Conservation (phyloP, 139 green algal genomes). For the Yamagishiella unicocca region DNA sequence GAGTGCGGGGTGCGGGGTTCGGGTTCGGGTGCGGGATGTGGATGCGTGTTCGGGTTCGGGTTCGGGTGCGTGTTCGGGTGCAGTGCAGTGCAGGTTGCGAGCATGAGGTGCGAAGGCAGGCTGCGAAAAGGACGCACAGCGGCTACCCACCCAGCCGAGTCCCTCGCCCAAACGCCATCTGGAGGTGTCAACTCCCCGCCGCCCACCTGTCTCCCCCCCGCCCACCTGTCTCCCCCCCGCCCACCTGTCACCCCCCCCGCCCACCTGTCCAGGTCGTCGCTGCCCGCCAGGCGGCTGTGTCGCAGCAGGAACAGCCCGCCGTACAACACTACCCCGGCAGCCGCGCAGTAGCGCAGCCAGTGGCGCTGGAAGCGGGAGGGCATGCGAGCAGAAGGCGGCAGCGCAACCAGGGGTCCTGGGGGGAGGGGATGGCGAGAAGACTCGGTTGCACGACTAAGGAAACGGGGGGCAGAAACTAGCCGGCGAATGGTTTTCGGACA, state of each 20-base stretch:
- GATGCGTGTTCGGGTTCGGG: neutral
- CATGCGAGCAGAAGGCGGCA: conserved; percentile 54
- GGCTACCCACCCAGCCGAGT: no score
- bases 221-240: neutral
- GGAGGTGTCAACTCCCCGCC: no score
- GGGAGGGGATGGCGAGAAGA: neutral
- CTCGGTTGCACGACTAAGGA: no score
- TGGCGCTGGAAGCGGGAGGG: conserved; percentile 69
- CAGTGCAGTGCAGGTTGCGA: no score
- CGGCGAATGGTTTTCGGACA: no score
- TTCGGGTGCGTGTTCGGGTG: neutral
- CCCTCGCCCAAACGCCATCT: no score
- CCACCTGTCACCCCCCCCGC: no score
- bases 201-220: neutral
- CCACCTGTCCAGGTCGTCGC: conserved; percentile 83
- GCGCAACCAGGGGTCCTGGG: conserved; percentile 43
- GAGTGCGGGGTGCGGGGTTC: neutral
- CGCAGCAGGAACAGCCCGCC: conserved; percentile 71
- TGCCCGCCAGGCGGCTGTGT: conserved; percentile 83
- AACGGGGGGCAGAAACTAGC: no score
- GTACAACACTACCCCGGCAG: conserved; percentile 27
- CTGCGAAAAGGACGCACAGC: no score
- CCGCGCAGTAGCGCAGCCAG: conserved; percentile 79
- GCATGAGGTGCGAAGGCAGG: no score
- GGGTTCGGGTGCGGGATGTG: neutral